phyloP scores from a whole-genome alignment of 106 monocot genomes.

The Dendrobium huoshanense region DNA sequence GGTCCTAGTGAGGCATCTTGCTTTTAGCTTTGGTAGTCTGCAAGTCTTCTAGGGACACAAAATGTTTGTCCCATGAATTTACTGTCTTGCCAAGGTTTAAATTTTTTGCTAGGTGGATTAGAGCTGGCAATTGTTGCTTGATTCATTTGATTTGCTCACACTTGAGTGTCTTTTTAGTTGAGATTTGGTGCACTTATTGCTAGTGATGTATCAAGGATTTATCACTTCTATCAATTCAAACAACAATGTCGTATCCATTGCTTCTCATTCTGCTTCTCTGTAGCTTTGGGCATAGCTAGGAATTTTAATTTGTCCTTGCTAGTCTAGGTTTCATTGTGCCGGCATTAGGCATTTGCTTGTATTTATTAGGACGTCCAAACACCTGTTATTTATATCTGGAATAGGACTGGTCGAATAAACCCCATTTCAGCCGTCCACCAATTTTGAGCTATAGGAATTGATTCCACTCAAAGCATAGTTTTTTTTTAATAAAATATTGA shows the following conservation, averaged over 20 bases:
- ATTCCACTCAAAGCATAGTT: not conserved
- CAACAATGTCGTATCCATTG: not conserved
- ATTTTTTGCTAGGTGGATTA: not conserved
- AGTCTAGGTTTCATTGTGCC: not conserved
- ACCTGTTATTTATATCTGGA: not conserved
- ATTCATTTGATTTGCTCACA: not conserved
- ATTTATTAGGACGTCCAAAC: not conserved
- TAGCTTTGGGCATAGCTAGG: not conserved
- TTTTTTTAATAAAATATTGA: not conserved
- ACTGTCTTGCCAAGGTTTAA: not conserved
- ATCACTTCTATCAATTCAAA: not conserved
- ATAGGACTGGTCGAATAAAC: not conserved
- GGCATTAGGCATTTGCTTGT: not conserved
- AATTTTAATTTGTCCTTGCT: not conserved
- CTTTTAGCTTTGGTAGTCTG: not conserved
- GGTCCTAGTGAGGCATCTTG: not conserved
- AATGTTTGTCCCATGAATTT: not conserved
- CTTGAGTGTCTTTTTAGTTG: not conserved
- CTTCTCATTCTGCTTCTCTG: not conserved
- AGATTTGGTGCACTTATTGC: not conserved
- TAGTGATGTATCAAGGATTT: not conserved
- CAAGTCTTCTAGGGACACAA: not conserved
- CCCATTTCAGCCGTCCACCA: not conserved
- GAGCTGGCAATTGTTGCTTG: not conserved
- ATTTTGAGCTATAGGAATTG: not conserved